phyloP scores from a whole-genome alignment of 2,329 filamentous ascomycete genomes.

The Botryosphaeria dothidea region DNA sequence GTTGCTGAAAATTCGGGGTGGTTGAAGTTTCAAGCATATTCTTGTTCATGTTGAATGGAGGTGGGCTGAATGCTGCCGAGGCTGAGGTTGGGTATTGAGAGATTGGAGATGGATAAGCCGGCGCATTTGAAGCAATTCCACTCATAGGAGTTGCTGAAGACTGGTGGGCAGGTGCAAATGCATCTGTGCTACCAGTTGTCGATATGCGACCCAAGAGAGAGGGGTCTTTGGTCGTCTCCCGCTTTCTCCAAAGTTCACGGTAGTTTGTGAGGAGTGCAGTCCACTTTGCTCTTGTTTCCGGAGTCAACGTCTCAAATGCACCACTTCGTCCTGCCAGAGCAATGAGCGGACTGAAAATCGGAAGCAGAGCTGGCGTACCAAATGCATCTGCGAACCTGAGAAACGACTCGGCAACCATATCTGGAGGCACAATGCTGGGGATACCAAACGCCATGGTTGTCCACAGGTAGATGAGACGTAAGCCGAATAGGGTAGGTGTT shows the following conservation, averaged over 20 bases:
- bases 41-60: neutral
- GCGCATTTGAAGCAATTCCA: neutral
- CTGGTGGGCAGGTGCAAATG: neutral
- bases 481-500: conserved; percentile 14
- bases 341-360: conserved; percentile 24
- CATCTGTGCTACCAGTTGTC: neutral
- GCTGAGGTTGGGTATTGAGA: conserved; percentile 10
- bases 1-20: neutral
- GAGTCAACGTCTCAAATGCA: conserved; percentile 9
- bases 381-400: conserved; percentile 29
- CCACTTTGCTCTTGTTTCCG: conserved; percentile 4
- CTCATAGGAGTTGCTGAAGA: neutral
- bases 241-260: conserved; percentile 6
- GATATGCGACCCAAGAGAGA: neutral
- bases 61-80: conserved; percentile 7
- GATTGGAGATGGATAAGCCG: conserved; percentile 6
- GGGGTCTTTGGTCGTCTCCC: neutral
- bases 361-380: conserved; percentile 30
- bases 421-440: conserved; percentile 25
- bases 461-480: conserved; percentile 32
- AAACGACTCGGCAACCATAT: conserved; percentile 27
- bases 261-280: conserved; percentile 11
- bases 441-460: conserved; percentile 25
- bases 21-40: neutral
- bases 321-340: conserved; percentile 15